Conservation (phyloP, 2,329 filamentous ascomycete species). For the Penicillium hesseltinei region DNA sequence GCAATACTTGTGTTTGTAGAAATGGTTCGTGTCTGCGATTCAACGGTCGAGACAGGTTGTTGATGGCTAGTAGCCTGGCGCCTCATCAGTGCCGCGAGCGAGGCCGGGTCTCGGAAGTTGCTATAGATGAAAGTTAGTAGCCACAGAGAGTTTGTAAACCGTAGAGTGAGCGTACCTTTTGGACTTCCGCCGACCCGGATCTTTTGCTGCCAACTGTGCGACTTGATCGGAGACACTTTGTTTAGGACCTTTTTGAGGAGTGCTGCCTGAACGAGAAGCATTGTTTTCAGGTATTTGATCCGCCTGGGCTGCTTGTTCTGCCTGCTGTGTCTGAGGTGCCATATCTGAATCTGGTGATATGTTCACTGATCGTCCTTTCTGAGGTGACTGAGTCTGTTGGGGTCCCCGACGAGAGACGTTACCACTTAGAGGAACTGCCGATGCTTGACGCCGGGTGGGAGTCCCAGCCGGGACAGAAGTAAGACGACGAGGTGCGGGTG, state of each 20-base stretch:
- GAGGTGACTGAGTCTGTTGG: neutral
- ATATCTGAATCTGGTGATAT: neutral
- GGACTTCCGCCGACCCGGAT: conserved; percentile 1
- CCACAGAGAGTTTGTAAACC: neutral
- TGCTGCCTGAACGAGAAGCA: neutral
- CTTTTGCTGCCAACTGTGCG: neutral
- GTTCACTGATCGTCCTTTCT: neutral
- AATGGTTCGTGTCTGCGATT: neutral
- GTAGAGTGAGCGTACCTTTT: neutral
- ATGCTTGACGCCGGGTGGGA: neutral
- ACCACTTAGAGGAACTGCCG: neutral
- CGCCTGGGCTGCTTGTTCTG: neutral
- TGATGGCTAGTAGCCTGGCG: conserved; percentile 1
- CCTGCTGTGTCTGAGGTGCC: neutral
- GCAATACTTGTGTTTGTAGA: neutral
- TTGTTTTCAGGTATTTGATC: neutral
- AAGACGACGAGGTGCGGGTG: neutral
- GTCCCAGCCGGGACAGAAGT: neutral
- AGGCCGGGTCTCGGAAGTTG: conserved; percentile 1
- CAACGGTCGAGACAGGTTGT: neutral
- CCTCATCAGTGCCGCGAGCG: conserved; percentile 4
- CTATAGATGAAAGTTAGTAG: neutral
- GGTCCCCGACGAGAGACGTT: neutral
- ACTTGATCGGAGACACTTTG: neutral
- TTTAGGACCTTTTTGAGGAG: neutral